phyloP scores from a whole-genome alignment of 345 rosid species.

The Gossypium anomalum region DNA sequence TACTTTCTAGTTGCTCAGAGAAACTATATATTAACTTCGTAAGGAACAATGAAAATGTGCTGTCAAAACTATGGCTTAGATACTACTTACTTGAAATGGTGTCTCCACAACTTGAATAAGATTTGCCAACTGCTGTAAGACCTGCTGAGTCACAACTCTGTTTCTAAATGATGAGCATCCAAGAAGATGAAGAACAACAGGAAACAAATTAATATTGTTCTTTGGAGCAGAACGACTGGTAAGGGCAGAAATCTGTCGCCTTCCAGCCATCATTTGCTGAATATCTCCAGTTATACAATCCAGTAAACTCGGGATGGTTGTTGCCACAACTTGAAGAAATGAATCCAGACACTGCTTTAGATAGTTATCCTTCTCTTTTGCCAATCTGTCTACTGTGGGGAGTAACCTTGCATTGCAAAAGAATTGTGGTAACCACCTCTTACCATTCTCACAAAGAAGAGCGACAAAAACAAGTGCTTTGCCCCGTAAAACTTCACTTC shows the following conservation, averaged over 20 bases:
- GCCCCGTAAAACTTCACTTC: slow-evolving; percentile 77
- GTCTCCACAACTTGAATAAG: slow-evolving; percentile 71
- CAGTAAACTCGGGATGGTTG: slow-evolving; percentile 63
- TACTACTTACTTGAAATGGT: slow-evolving; percentile 71
- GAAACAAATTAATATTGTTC: slow-evolving; percentile 65
- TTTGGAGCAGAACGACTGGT: slow-evolving; percentile 59
- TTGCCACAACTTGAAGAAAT: slow-evolving; percentile 60
- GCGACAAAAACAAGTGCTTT: slow-evolving; percentile 78
- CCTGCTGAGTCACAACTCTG: slow-evolving; percentile 61
- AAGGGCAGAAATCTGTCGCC: slow-evolving; percentile 61
- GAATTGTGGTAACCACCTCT: slow-evolving; percentile 81
- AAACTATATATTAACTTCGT: not conserved
- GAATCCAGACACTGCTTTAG: slow-evolving; percentile 72
- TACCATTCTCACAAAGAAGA: slow-evolving; percentile 76
- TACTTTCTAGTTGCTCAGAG: not conserved
- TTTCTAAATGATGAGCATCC: slow-evolving; percentile 74
- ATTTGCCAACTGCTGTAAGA: slow-evolving; percentile 77
- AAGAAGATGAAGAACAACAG: slow-evolving; percentile 87
- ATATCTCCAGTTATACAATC: slow-evolving; percentile 70
- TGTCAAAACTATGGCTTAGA: not conserved
- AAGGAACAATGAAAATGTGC: not conserved
- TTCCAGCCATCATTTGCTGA: slow-evolving; percentile 82
- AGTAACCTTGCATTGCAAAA: slow-evolving; percentile 75
- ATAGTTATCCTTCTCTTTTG: slow-evolving; percentile 83
- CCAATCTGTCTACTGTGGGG: slow-evolving; percentile 73